phyloP scores from a whole-genome alignment of 2,329 filamentous ascomycete species.

The Phaeosphaeria sp. region DNA sequence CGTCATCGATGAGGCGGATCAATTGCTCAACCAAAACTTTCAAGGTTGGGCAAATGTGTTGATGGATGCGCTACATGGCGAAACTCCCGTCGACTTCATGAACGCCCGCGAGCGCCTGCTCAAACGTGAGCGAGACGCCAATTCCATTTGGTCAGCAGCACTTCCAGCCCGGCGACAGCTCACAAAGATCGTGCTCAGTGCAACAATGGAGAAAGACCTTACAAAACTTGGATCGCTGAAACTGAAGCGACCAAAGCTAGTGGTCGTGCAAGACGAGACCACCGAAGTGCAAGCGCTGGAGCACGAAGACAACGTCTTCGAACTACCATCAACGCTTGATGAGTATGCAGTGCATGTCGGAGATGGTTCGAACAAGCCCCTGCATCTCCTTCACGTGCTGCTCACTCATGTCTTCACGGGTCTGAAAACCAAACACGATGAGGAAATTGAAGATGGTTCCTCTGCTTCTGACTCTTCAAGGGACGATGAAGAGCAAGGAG shows the following conservation, averaged over 20 bases:
- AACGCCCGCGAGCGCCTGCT: conserved; percentile 62
- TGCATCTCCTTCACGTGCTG: conserved; percentile 83
- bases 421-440: background rate
- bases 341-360: conserved; percentile 59
- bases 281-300: conserved; percentile 26
- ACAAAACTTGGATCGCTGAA: conserved; percentile 78
- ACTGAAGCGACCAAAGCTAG: conserved; percentile 74
- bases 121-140: conserved; percentile 48
- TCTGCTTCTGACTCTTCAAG: conserved; percentile 17
- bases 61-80: conserved; percentile 63
- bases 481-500: conserved; percentile 12
- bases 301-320: conserved; percentile 52
- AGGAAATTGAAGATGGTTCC: conserved; percentile 13
- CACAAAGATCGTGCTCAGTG: conserved; percentile 86
- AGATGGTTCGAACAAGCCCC: conserved; percentile 66
- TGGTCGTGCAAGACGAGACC: conserved; percentile 71
- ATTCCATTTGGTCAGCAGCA: conserved; percentile 40
- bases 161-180: conserved; percentile 54
- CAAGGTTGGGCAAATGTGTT: conserved; percentile 86
- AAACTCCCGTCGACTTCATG: conserved; percentile 55
- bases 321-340: conserved; percentile 61
- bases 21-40: conserved; percentile 87
- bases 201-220: conserved; percentile 88
- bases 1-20: conserved; percentile 92
- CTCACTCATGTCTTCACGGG: conserved; percentile 57